Evolutionary conservation across 805 yeast genomes (phyloP), one percentile per base, ranked within the genome.

Genomic region (Candida schatavii): DNA sequence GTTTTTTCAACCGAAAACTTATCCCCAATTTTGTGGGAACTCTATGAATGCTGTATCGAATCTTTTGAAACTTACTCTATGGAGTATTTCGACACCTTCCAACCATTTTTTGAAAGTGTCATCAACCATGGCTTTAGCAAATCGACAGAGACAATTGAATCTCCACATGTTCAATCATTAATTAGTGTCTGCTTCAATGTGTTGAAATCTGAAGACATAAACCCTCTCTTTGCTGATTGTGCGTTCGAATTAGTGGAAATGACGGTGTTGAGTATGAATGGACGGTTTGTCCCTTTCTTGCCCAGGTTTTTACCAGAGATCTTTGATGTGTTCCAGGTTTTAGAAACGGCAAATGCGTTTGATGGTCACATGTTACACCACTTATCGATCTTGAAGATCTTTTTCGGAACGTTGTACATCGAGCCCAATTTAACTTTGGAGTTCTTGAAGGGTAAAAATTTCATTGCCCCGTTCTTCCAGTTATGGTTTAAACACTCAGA

Each of bases 1-100:
- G 50, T 69, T 50, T 78, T 81, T 46, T 78, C 87, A 17, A 78
- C 83, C 40, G 62, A 64, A 44, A 61, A 57, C 22, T 74, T 78
- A 43, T 64, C 79, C 1, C 78, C 80, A 6, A 62, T 62, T 4
- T 59, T 78, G 49, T 80, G 86, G 86, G 70, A 64, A 23, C 55
- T 78, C 39, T 76, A 66, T 49, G 64, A 71, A 39, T 68, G 68
- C 32, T 69, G 77, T 27, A 56, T 79, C 31, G 77, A 72, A 26
- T 68, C 81, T 0, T 80, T 79, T 56, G 80, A 77, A 48, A 75
- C 80, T 1, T 80, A 75, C 54, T 85, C 83, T 1, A 61, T 64
- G 49, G 85, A 80, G 49, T 80, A 72, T 56, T 76, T 78, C 52
- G 83, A 78, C 51, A 64, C 67, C 15, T 80, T 75, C 56, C 67